phyloP scores from a whole-genome alignment of 371 early-diverging fungal species.

The Scutellospora calospora region DNA sequence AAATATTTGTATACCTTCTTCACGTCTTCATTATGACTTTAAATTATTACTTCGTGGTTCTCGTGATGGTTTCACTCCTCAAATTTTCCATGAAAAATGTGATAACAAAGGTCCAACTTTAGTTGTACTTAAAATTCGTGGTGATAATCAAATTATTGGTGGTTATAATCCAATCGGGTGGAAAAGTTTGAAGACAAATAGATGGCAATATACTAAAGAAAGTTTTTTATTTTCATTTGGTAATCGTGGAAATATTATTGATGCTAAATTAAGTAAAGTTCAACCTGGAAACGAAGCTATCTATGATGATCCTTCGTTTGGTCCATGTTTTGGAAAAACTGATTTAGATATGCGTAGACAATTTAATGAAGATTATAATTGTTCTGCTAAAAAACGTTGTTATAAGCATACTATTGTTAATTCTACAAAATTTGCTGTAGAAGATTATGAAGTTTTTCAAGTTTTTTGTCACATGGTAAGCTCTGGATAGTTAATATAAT shows the following conservation, averaged over 20 bases:
- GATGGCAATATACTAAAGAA: conserved; percentile 39
- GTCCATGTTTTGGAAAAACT: conserved; percentile 44
- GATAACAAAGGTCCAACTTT: conserved; percentile 39
- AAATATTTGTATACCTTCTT: background rate
- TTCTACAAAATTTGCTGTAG: conserved; percentile 16
- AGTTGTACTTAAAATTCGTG: conserved; percentile 28
- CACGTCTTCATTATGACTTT: conserved; percentile 14
- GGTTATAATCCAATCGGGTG: conserved; percentile 44
- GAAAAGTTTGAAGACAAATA: conserved; percentile 1
- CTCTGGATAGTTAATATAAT: background rate
- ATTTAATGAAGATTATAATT: conserved; percentile 39
- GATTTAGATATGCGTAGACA: conserved; percentile 35
- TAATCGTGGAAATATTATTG: background rate
- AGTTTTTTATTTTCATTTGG: conserved; percentile 44
- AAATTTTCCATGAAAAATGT: conserved; percentile 38
- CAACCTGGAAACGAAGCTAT: conserved; percentile 26
- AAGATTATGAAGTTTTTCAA: conserved; percentile 43
- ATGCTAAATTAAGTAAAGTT: conserved; percentile 23
- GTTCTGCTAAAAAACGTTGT: conserved; percentile 29
- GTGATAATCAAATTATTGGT: conserved; percentile 33
- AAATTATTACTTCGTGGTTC: conserved; percentile 36
- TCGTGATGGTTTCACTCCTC: conserved; percentile 37
- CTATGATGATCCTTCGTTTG: conserved; percentile 42
- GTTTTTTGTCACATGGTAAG: conserved; percentile 13
- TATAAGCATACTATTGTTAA: conserved; percentile 14